phyloP scores from a whole-genome alignment of 192 early-diverging fungal genomes.

The Backusella luteola region DNA sequence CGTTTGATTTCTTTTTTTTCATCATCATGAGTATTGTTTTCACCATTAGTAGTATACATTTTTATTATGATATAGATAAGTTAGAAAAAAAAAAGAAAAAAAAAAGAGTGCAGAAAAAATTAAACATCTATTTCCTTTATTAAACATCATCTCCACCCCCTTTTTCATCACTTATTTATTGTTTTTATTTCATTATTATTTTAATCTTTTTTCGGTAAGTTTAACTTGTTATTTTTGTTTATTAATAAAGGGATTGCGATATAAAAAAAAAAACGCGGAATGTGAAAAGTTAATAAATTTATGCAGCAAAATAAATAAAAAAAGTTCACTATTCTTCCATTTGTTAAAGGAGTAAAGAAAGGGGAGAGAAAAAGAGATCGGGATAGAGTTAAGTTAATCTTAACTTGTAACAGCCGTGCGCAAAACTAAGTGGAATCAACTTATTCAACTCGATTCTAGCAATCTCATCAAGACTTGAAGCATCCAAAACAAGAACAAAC shows the following conservation, averaged over 20 bases:
- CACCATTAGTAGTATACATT: background rate
- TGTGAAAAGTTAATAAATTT: background rate
- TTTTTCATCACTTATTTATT: background rate
- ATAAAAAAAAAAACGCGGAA: background rate
- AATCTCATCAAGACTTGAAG: conserved; percentile 60
- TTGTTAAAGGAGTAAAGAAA: background rate
- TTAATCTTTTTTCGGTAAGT: background rate
- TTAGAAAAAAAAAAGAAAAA: background rate
- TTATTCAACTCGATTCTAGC: conserved; percentile 64
- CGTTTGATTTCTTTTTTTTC: background rate
- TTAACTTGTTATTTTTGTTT: background rate
- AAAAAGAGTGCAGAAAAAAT: background rate
- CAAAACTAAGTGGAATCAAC: conserved; percentile 71
- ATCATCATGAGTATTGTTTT: background rate
- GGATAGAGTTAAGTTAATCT: background rate
- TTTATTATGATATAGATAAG: background rate
- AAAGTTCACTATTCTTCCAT: background rate
- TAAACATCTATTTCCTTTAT: background rate
- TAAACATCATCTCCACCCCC: background rate
- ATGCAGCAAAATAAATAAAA: background rate
- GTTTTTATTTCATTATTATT: background rate
- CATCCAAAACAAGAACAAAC: conserved; percentile 76
- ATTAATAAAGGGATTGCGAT: conserved; percentile 1
- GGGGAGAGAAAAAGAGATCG: background rate
- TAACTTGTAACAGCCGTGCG: conserved; percentile 51